Evolutionary conservation across 2,329 filamentous ascomycete species (phyloP).

Genomic region (Botryotinia calthae): DNA sequence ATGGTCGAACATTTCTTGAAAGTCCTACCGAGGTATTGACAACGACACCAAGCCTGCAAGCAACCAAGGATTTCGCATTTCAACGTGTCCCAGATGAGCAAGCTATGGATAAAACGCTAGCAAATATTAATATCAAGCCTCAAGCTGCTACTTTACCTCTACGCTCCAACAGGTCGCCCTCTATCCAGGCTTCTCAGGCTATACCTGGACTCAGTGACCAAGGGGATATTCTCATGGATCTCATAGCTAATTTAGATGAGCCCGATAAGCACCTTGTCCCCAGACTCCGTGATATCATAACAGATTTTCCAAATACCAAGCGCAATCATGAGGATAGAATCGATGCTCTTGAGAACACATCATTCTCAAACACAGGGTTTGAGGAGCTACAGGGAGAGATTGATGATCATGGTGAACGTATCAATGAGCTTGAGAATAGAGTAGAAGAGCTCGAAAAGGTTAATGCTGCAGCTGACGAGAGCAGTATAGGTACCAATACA

Average conservation of each 20-base stretch:
- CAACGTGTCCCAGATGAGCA: conserved; percentile 18
- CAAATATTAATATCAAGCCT: conserved; percentile 22
- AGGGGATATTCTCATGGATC: conserved; percentile 11
- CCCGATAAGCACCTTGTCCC: conserved; percentile 26
- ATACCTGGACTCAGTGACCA: neutral
- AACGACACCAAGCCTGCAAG: conserved; percentile 26
- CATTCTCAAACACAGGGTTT: conserved; percentile 63
- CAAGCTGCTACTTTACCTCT: conserved; percentile 18
- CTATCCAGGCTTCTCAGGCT: neutral
- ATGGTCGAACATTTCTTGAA: conserved; percentile 33
- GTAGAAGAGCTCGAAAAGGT: conserved; percentile 58
- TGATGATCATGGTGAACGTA: conserved; percentile 62
- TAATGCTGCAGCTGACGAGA: conserved; percentile 45
- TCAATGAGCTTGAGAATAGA: conserved; percentile 66
- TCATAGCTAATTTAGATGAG: conserved; percentile 12
- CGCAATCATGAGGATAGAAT: conserved; percentile 59
- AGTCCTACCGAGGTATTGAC: conserved; percentile 36
- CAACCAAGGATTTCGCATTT: conserved; percentile 27
- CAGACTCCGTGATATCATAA: conserved; percentile 29
- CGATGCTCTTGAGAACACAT: conserved; percentile 66
- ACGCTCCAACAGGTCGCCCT: conserved; percentile 7
- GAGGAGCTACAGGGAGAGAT: conserved; percentile 68
- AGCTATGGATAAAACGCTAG: conserved; percentile 18
- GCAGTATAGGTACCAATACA: conserved; percentile 30
- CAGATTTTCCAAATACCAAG: conserved; percentile 31